Percentiles rank a stretch among this genome's conserved stretches.
Evolutionary conservation across 805 yeast species (phyloP).

Genomic region (Wickerhamiella occidentalis): DNA sequence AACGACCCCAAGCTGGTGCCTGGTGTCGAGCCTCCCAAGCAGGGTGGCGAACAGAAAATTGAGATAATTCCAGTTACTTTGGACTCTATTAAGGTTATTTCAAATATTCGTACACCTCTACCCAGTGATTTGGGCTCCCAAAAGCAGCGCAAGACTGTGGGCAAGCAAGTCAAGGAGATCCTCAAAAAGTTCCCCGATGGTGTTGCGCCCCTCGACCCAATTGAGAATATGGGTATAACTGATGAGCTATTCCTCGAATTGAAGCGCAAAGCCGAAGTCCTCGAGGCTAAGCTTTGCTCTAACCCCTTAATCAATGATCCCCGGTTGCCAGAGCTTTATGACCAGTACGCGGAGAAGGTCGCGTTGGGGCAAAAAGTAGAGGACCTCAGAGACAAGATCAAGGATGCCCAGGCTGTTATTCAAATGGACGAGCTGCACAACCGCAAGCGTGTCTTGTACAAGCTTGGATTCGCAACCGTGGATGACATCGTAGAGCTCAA

Average conservation of each 20-base stretch:
- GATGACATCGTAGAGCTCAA: slow-evolving; percentile 87
- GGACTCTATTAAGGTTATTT: slow-evolving; percentile 58
- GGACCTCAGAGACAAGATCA: slow-evolving; percentile 48
- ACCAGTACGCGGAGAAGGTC: slow-evolving; percentile 53
- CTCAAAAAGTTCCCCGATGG: slow-evolving; percentile 80
- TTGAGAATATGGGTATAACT: slow-evolving; percentile 80
- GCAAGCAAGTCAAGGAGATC: slow-evolving; percentile 68
- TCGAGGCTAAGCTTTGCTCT: slow-evolving; percentile 58
- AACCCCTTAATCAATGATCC: slow-evolving; percentile 47
- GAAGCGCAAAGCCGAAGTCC: slow-evolving; percentile 64
- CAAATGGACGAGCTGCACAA: slow-evolving; percentile 89
- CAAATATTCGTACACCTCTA: slow-evolving; percentile 67
- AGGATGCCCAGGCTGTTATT: slow-evolving; percentile 79
- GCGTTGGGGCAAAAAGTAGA: slow-evolving; percentile 48
- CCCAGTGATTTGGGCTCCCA: slow-evolving; percentile 53
- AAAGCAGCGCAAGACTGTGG: slow-evolving; percentile 39
- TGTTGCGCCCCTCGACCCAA: slow-evolving; percentile 81
- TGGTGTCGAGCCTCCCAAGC: slow-evolving; percentile 72
- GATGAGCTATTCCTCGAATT: slow-evolving; percentile 65
- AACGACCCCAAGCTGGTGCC: slow-evolving; percentile 69
- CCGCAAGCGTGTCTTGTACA: slow-evolving; percentile 83
- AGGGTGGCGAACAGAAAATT: slow-evolving; percentile 50
- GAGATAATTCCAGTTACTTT: slow-evolving; percentile 80
- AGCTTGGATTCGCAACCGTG: slow-evolving; percentile 79
- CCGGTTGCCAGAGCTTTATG: slow-evolving; percentile 49